Evolutionary conservation across 257 asterid genomes (phyloP), one percentile per base, ranked within the genome.

Genomic region (Sherardia arvensis): DNA sequence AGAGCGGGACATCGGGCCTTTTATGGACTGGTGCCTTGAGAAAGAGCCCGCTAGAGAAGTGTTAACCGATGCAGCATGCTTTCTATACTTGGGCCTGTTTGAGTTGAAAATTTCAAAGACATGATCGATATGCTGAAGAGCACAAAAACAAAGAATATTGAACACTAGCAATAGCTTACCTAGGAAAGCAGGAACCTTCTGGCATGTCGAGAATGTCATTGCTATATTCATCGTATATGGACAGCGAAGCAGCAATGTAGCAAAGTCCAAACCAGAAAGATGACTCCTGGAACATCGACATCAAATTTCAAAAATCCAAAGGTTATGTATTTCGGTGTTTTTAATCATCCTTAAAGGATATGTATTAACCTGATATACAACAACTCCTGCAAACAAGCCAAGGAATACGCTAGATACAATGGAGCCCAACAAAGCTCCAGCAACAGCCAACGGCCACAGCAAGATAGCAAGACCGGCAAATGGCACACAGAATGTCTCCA

Each of bases 391-490:
- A 70, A 85, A 93, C 73, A 90, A 87, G 64, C 99, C 99, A 64
- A 93, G 77, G 74, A 84, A 74, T 67, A 93, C 71, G 69, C 97
- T 85, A 25, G 97, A 77, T 14, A 83, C 75, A 71, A 87, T 73
- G 62, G 99, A 93, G 48, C 88, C 96, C 75, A 80, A 66, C 22
- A 90, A 76, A 2, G 96, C 97, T 36, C 96, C 99, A 18, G 65
- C 84, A 74, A 93, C 99, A 27, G 96, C 95, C 83, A 85, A 71
- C 21, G 99, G 99, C 97, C 99, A 93, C 11, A 93, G 86, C 77
- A 93, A 62, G 75, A 93, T 90, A 8, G 97, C 97, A 25, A 93
- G 94, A 48, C 96, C 99, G 4, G 97, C 97, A 75, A 93, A 81
- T 4, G 99, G 99, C 47, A 93, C 94, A 40, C 99, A 93, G 68